Base-by-base conservation (phyloP, 768 basidiomycete species). In the Coprinopsis marcescibilis region DNA sequence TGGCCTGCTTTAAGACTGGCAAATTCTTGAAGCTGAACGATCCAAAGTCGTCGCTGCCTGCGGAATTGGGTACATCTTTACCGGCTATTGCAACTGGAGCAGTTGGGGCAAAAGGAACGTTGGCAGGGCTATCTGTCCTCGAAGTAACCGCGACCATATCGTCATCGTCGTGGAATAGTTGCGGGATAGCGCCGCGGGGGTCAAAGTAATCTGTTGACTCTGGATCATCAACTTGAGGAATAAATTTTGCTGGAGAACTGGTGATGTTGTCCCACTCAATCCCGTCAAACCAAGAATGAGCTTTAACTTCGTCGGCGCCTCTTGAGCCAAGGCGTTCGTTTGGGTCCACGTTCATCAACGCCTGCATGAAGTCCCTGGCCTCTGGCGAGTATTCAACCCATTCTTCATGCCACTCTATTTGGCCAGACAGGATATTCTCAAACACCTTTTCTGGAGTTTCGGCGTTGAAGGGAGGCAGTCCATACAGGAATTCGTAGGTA, bases 191-290 rank as follows among this genome's bases (percentile, higher is more conserved):
- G 3, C 96, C 96, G 35, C 96, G 83, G 51, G 93, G 80, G 67
- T 99, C 96, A 58, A 99, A 99, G 68, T 99, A 99, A 63, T 99
- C 96, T n/a, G 96, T 99, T 17, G 92, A 95, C 67, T 97, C 94
- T 3, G 94, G 93, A 65, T 98, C 94, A 12, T 86, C 80, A 26
- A 96, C 81, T 59, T 93, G 87, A 38, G 96, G 96, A 43, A 98
- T 91, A 69, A 99, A 99, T 25, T 85, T 89, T 8, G 93, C 92
- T 65, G 95, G 88, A 4, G 82, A 80, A 6, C 80, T 80, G 6
- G 89, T 89, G 45, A 99, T 82, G 49, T 86, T 85, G 47, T 89
- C 81, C 96, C 96, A 99, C 51, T 97, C 88, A 52, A 98, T 86
- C 26, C 80, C 89, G 37, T 77, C 70, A 59, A 99, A 87, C 72